Evolutionary conservation across 2,329 filamentous ascomycete species (phyloP), one percentile per base, ranked within the genome.

Genomic region (Calonectria naviculata): DNA sequence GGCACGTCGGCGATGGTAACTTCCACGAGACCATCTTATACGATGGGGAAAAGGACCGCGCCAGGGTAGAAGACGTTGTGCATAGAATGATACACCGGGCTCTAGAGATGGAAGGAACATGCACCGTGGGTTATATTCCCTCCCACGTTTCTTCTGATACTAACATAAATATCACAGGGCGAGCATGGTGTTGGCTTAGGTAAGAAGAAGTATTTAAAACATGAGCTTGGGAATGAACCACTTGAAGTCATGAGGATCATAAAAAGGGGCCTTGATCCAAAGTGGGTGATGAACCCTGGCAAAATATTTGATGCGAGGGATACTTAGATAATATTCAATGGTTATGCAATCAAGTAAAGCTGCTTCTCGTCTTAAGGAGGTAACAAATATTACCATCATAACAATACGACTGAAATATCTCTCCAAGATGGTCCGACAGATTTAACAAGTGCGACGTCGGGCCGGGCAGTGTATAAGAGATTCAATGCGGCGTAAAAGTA

Each of bases 1-100:
- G 91, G 0, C 91, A 93, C 78, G 91, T 92, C 5, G 91, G 91
- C 0, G 91, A 93, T 76, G 91, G 91, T 17, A 93, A 93, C 75
- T 93, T 93, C 78, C 91, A 93, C 76, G 76, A 80, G 24, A 72
- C 78, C 12, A 78, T 82, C 70, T 21, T 76, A 1, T 84, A 83
- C 17, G 87, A 92, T 21, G 74, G 83, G 85, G 71, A 81, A 82
- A 71, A 86, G 85, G 41, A 64, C 4, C 65, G 86, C 85, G 5
- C 64, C 7, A 71, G 69, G 2, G 80, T 81, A 7, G 86, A 89
- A 42, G 83, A 84, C 26, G 82, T 91, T 9, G 90, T 93, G 2
- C 44, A 52, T 29, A 41, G 47, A 17, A 64, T 64, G 61, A 29
- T 64, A 8, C n/a, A 38, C 17, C 44, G 61, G 36, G 61, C 61